phyloP scores from a whole-genome alignment of 129 eudicot species.

The Flaveria trinervia region DNA sequence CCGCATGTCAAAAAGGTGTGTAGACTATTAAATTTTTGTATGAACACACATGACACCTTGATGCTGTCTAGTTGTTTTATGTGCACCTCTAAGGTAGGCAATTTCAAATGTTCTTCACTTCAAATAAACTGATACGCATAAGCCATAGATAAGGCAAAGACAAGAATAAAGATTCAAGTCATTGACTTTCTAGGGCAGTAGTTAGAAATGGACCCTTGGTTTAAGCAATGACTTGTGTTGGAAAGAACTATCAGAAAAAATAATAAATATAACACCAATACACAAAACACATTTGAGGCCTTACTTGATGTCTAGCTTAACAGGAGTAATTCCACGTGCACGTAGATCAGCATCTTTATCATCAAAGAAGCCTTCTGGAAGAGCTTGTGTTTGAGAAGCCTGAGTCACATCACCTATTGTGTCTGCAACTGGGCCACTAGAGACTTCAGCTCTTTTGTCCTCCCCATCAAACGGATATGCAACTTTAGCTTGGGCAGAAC shows the following conservation, averaged over 20 bases:
- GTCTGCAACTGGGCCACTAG: constrained; percentile 33
- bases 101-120: background rate
- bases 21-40: background rate
- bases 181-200: constrained; percentile 3
- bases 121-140: background rate
- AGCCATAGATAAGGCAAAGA: background rate
- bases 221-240: constrained; percentile 10
- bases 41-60: background rate
- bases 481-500: constrained; percentile 11
- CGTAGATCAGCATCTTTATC: constrained; percentile 93
- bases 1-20: background rate
- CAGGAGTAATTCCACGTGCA: constrained; percentile 88
- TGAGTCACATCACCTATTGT: constrained; percentile 30
- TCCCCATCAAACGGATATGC: constrained; percentile 31
- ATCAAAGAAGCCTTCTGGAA: constrained; percentile 92
- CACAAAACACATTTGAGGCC: constrained; percentile 23
- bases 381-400: constrained; percentile 54
- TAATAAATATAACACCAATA: constrained; percentile 22
- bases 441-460: constrained; percentile 31
- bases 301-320: constrained; percentile 84
- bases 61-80: constrained; percentile 4
- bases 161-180: background rate
- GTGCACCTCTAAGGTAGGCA: background rate
- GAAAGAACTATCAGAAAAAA: constrained; percentile 4
- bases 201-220: constrained; percentile 17